Base-by-base conservation (phyloP, 169 alveolate species). In the Eimeria sp. region DNA sequence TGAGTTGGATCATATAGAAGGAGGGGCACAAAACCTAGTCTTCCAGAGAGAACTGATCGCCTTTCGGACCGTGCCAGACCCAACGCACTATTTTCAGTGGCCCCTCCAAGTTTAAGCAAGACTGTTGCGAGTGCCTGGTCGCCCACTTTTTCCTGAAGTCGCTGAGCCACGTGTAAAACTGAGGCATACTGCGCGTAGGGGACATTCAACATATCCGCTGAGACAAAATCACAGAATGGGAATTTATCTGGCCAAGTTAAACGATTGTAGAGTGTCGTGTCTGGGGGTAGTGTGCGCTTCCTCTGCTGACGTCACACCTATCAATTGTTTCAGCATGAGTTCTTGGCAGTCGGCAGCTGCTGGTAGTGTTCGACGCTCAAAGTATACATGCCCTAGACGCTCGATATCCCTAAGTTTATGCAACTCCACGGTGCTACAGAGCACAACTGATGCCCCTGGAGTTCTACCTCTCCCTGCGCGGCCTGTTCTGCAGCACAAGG, bases 101-200 rank as follows among this genome's bases (percentile, higher is more conserved):
- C 82, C 93, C 93, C 93, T n/a, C 93, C 93, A 61, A 86, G 63
- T 73, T 86, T 86, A 27, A 63, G 82, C 76, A 86, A 63, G 47
- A 43, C 80, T 25, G 93, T 63, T 45, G 93, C 93, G 51, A 86
- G 80, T 22, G 93, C 93, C 49, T 86, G 82, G n/a, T 30, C 93
- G 67, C 93, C 93, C 27, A 47, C n/a, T 22, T 61, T 86, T 47
- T 58, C 93, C 49, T 86, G 93, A 34, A 86, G 93, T 25, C 80
- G 82, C 43, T 58, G 82, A 25, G 93, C 93, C 63, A 30, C 45
- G 93, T 86, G 47, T 86, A 86, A 10, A 43, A 86, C 16, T 2
- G 93, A 65, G 49, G 93, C 80, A 61, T 86, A 86, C 67, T 86
- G 76, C 22, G 80, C 25, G 30, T 20, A 40, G 49, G 93, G 93